Conservation (phyloP, 2,329 filamentous ascomycete species). For the Ophioceras dolichostomum region DNA sequence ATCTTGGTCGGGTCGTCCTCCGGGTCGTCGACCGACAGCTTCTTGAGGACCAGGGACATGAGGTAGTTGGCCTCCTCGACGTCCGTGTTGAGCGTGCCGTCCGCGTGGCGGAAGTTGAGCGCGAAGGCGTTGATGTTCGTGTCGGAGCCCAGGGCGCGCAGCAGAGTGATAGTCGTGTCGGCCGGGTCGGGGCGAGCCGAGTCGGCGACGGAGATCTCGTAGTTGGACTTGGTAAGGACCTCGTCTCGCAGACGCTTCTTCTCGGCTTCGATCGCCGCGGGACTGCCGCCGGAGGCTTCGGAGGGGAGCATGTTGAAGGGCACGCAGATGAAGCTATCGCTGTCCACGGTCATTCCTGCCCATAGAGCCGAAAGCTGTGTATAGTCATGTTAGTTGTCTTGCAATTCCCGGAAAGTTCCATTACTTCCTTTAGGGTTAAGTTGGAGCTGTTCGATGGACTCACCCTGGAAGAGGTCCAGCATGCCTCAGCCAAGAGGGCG, state of each 20-base stretch:
- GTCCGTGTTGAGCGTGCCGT: slow-evolving; percentile 26
- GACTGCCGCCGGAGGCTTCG: neutral
- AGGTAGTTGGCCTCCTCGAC: slow-evolving; percentile 35
- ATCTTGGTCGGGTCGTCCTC: slow-evolving; percentile 25
- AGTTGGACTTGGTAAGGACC: slow-evolving; percentile 24
- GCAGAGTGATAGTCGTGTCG: slow-evolving; percentile 21
- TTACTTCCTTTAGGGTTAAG: too few species aligned
- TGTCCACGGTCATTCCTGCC: neutral
- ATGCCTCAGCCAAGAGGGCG: slow-evolving; percentile 25
- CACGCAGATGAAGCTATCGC: neutral
- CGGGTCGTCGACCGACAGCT: slow-evolving; percentile 25
- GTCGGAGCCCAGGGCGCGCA: slow-evolving; percentile 29
- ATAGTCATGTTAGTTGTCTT: too few species aligned
- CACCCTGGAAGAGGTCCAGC: slow-evolving; percentile 28
- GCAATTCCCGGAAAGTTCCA: too few species aligned
- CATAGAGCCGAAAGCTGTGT: neutral
- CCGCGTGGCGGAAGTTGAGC: slow-evolving; percentile 25
- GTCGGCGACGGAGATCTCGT: slow-evolving; percentile 19
- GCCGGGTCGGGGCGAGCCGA: slow-evolving; percentile 12
- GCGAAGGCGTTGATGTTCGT: slow-evolving; percentile 33
- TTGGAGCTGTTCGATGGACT: too few species aligned
- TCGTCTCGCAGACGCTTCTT: slow-evolving; percentile 23
- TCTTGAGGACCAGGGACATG: slow-evolving; percentile 28
- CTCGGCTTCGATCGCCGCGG: slow-evolving; percentile 19
- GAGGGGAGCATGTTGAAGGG: neutral